A percentile compares a stretch with the other conserved stretches of the same genome.
Conservation (phyloP, 768 basidiomycete species). For the Podaxis carcinomalis region DNA sequence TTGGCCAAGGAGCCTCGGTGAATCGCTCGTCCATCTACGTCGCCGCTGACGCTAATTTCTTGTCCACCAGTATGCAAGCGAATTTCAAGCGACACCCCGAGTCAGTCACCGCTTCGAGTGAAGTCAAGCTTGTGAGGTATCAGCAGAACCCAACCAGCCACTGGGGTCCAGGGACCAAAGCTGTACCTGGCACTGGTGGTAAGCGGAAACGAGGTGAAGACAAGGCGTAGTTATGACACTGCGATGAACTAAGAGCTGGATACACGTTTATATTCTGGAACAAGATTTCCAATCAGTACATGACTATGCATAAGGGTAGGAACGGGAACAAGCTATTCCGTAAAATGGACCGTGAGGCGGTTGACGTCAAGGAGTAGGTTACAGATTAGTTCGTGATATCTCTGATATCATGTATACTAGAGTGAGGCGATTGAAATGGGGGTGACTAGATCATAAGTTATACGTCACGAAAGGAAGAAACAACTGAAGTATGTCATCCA, state of each 20-base stretch:
- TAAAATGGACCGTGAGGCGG: not conserved
- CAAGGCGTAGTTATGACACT: not conserved
- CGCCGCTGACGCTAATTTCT: not conserved
- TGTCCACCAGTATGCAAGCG: constrained; percentile 44
- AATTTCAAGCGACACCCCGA: constrained; percentile 75
- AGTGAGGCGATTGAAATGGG: not conserved
- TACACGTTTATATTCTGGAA: not conserved
- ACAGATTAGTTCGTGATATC: constrained; percentile 9
- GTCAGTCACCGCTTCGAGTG: constrained; percentile 53
- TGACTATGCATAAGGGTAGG: not conserved
- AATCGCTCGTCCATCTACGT: not conserved
- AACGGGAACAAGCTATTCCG: not conserved
- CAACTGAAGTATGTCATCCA: constrained; percentile 14
- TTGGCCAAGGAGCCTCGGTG: constrained; percentile 69
- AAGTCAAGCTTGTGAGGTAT: constrained; percentile 80
- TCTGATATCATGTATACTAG: constrained; percentile 11
- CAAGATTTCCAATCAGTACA: not conserved
- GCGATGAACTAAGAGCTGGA: not conserved
- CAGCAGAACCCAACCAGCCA: constrained; percentile 87
- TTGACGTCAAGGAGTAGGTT: not conserved
- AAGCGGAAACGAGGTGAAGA: constrained; percentile 7
- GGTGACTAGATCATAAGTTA: not conserved
- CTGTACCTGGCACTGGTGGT: constrained; percentile 19
- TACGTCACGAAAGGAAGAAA: not conserved
- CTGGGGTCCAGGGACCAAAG: constrained; percentile 87